Conservation (phyloP, 108 stramenopile species). For the Nitzschia sp. region DNA sequence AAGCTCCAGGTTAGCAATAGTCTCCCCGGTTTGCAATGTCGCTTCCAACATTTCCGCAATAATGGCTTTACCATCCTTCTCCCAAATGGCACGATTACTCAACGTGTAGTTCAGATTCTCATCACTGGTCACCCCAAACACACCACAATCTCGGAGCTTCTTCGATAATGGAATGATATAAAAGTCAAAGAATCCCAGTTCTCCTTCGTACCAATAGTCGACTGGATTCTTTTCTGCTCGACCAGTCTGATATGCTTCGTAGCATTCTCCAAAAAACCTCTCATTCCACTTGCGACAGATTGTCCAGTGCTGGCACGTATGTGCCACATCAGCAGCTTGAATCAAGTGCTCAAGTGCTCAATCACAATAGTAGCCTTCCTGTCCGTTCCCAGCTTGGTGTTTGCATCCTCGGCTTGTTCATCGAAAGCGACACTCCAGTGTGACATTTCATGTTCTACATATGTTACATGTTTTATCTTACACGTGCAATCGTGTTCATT, state of each 20-base stretch:
- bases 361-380: slow-evolving; percentile 5
- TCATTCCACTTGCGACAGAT: slow-evolving; percentile 37
- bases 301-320: slow-evolving; percentile 10
- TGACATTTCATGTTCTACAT: no score
- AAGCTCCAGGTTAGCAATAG: no score
- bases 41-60: not conserved
- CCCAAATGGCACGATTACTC: slow-evolving; percentile 10
- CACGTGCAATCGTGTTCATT: no score
- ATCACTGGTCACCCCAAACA: slow-evolving; percentile 37
- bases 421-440: slow-evolving; percentile 38
- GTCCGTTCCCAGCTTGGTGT: not conserved
- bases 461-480: no score
- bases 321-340: slow-evolving; percentile 2
- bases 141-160: slow-evolving; percentile 40
- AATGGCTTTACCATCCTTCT: not conserved
- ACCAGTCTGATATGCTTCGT: slow-evolving; percentile 20
- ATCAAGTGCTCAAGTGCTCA: slow-evolving; percentile 12
- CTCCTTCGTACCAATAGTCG: slow-evolving; percentile 44
- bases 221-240: slow-evolving; percentile 38
- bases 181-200: slow-evolving; percentile 43
- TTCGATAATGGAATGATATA: slow-evolving; percentile 43
- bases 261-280: slow-evolving; percentile 38
- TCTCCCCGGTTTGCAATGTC: no score
- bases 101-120: not conserved
- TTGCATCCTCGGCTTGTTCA: not conserved